Conservation (phyloP, 305 asterid species). For the Caryopteris hybrid region DNA sequence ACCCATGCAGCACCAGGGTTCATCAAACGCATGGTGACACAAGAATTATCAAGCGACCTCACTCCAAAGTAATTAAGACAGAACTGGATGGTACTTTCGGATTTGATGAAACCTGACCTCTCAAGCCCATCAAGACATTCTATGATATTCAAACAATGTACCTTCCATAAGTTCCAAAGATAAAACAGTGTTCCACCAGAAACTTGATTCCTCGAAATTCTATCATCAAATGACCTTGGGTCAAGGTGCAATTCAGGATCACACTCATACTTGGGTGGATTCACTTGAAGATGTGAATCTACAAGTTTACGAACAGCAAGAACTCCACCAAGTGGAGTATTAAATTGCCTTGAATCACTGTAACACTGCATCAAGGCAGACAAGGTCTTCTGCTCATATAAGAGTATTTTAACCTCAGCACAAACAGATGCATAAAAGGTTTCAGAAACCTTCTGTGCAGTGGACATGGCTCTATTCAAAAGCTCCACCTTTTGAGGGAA, state of each 20-base stretch:
- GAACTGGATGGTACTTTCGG: slow-evolving; percentile 22
- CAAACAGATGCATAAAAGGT: slow-evolving; percentile 25
- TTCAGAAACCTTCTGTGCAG: slow-evolving; percentile 30
- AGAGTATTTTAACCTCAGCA: slow-evolving; percentile 30
- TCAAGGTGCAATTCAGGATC: slow-evolving; percentile 20
- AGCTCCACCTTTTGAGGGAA: slow-evolving; percentile 36
- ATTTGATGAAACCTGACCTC: neutral
- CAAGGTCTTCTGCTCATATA: slow-evolving; percentile 25
- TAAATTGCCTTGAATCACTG: slow-evolving; percentile 20
- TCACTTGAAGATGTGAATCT: slow-evolving; percentile 36
- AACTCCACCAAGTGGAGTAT: slow-evolving; percentile 24
- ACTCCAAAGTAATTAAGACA: slow-evolving; percentile 52
- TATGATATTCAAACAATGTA: slow-evolving; percentile 17
- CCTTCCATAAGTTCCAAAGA: slow-evolving; percentile 46
- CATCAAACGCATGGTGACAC: slow-evolving; percentile 25
- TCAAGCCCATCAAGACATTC: slow-evolving; percentile 34
- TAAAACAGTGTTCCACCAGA: slow-evolving; percentile 39
- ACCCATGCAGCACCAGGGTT: slow-evolving; percentile 56
- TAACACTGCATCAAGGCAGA: slow-evolving; percentile 27
- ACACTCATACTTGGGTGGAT: slow-evolving; percentile 28
- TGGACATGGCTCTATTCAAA: slow-evolving; percentile 26
- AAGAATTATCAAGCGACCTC: slow-evolving; percentile 22
- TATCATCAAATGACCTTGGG: slow-evolving; percentile 18
- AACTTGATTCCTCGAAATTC: slow-evolving; percentile 25
- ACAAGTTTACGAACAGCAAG: slow-evolving; percentile 36